phyloP scores from a whole-genome alignment of 345 rosid genomes.

The Moricandia moricandioides region DNA sequence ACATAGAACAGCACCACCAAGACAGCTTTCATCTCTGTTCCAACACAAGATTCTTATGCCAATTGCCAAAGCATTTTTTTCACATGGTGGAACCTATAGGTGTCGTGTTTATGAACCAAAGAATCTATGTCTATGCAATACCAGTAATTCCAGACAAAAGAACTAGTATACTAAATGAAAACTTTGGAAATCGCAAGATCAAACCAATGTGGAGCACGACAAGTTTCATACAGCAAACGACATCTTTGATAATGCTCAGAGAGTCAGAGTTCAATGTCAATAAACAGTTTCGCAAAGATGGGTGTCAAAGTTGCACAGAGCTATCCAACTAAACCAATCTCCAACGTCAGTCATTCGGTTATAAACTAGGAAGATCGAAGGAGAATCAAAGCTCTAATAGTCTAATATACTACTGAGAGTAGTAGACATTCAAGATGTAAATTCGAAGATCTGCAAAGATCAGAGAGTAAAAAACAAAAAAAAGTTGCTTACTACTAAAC shows the following conservation, averaged over 20 bases:
- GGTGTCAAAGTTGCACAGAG: neutral
- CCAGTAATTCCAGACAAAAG: neutral
- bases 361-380: neutral
- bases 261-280: neutral
- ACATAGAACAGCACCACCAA: neutral
- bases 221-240: slow-evolving; percentile 37
- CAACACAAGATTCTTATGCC: neutral
- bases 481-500: slow-evolving; percentile 66
- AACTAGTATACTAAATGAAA: neutral
- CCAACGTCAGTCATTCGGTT: neutral
- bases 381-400: neutral
- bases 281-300: neutral
- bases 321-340: neutral
- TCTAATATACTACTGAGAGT: neutral
- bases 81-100: neutral
- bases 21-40: neutral
- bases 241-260: slow-evolving; percentile 38
- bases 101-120: neutral
- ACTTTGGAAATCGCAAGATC: slow-evolving; percentile 12
- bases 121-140: neutral
- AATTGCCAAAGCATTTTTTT: neutral
- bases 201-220: neutral
- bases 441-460: neutral
- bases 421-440: neutral
- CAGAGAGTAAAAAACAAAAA: slow-evolving; percentile 33